These are phyloP conservation scores for Claviceps africana DNA, from an alignment of 2,329 filamentous ascomycete genomes.

Conservation along the genomic window DNA sequence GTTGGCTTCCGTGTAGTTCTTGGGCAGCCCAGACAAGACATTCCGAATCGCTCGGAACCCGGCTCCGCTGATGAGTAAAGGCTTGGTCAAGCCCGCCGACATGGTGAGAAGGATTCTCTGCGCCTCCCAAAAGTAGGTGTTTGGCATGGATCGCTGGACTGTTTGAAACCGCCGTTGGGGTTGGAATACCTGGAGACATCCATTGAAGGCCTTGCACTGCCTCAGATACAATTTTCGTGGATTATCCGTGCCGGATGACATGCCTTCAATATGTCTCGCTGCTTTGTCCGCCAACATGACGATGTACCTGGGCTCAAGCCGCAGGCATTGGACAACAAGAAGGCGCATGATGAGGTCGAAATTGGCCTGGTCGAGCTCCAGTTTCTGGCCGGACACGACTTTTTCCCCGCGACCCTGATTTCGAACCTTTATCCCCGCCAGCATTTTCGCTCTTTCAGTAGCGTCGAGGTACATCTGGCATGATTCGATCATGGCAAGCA, in stretches of 20 bases:
- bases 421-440: not conserved
- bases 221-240: constrained; percentile 12
- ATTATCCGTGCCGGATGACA: constrained; percentile 6
- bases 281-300: constrained; percentile 17
- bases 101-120: constrained; percentile 39
- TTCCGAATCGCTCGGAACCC: constrained; percentile 41
- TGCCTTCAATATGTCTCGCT: constrained; percentile 14
- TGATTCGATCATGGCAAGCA: constrained; percentile 15
- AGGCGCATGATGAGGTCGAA: constrained; percentile 13
- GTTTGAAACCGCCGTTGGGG: constrained; percentile 12
- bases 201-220: constrained; percentile 21
- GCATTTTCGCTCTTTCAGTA: not conserved
- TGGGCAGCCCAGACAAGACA: constrained; percentile 39
- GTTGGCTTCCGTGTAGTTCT: constrained; percentile 35
- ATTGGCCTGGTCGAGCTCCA: constrained; percentile 9
- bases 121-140: constrained; percentile 36
- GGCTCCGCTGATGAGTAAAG: constrained; percentile 34
- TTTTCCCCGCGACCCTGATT: constrained; percentile 2
- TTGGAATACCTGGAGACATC: constrained; percentile 14
- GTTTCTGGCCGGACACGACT: not conserved
- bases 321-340: constrained; percentile 17
- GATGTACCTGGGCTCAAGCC: constrained; percentile 20
- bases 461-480: constrained; percentile 10
- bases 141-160: constrained; percentile 13
- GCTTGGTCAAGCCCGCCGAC: constrained; percentile 32